phyloP scores from a whole-genome alignment of 2,329 filamentous ascomycete genomes.

The Bisporella sp. region DNA sequence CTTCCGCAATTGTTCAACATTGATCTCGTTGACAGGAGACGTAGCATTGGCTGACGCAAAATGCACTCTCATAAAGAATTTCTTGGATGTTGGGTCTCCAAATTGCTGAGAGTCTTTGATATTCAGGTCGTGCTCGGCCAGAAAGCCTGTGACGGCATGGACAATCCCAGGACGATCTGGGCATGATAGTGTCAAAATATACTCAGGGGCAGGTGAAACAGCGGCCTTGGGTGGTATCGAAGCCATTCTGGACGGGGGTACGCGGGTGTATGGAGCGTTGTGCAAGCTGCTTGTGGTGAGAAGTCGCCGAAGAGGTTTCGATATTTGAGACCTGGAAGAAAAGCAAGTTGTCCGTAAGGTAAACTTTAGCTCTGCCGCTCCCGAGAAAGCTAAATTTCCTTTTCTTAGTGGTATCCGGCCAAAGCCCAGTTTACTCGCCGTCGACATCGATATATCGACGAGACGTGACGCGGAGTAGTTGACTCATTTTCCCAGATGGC shows the following conservation, averaged over 20 bases:
- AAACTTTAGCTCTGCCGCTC: no score
- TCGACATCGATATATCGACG: no score
- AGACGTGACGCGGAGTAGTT: no score
- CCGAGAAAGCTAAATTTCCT: no score
- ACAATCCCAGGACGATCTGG: constrained; percentile 66
- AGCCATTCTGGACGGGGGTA: neutral
- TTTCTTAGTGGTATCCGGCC: no score
- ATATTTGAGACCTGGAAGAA: no score
- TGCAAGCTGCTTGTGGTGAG: no score
- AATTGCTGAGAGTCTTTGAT: constrained; percentile 83
- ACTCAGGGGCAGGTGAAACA: neutral
- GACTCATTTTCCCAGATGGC: no score
- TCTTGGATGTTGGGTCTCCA: constrained; percentile 64
- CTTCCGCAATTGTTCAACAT: constrained; percentile 42
- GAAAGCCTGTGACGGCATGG: constrained; percentile 72
- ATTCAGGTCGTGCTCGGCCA: constrained; percentile 68
- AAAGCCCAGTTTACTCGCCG: no score
- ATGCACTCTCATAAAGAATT: constrained; percentile 86
- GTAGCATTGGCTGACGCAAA: constrained; percentile 50
- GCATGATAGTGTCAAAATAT: constrained; percentile 1
- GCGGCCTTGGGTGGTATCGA: neutral
- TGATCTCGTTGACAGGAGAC: constrained; percentile 31
- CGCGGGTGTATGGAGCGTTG: no score
- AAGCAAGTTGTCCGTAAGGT: no score
- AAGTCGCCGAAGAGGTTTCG: no score